phyloP scores from a whole-genome alignment of 192 early-diverging fungal genomes.

The Coemansia sp. region DNA sequence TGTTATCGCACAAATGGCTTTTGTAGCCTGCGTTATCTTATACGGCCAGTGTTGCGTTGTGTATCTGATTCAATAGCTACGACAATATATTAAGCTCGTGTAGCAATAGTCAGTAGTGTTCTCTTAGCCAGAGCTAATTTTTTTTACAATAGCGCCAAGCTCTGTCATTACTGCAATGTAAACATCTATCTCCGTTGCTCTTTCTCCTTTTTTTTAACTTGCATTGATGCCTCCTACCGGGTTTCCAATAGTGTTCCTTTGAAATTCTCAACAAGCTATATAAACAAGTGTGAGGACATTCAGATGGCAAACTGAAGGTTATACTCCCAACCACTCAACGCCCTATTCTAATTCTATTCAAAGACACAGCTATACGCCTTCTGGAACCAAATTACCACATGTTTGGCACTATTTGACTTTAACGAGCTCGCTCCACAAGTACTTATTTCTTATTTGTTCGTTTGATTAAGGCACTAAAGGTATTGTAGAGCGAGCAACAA shows the following conservation, averaged over 20 bases:
- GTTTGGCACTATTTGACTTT: too few relatives aligned
- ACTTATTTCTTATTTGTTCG: background rate
- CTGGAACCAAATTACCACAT: background rate
- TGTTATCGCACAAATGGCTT: constrained; percentile 65
- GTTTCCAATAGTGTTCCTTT: background rate
- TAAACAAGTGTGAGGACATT: background rate
- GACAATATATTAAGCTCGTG: background rate
- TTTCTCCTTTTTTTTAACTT: background rate
- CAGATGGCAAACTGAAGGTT: background rate
- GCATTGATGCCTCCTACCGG: background rate
- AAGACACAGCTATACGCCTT: background rate
- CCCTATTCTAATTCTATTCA: background rate
- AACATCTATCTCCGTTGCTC: background rate
- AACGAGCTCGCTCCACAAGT: background rate
- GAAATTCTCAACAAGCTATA: background rate
- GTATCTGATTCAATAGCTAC: background rate
- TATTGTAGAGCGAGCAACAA: too few relatives aligned
- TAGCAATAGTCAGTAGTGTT: background rate
- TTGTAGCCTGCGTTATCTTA: constrained; percentile 2
- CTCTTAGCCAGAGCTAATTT: background rate
- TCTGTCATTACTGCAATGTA: background rate
- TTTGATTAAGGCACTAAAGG: too few relatives aligned
- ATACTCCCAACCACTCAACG: background rate
- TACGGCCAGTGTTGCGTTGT: too few relatives aligned
- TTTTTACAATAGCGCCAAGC: background rate